Percentiles rank a stretch among this genome's conserved stretches.
These are phyloP conservation scores for Stemphylium vesicarium DNA, from an alignment of 2,329 filamentous ascomycete species.

Conservation along the genomic window DNA sequence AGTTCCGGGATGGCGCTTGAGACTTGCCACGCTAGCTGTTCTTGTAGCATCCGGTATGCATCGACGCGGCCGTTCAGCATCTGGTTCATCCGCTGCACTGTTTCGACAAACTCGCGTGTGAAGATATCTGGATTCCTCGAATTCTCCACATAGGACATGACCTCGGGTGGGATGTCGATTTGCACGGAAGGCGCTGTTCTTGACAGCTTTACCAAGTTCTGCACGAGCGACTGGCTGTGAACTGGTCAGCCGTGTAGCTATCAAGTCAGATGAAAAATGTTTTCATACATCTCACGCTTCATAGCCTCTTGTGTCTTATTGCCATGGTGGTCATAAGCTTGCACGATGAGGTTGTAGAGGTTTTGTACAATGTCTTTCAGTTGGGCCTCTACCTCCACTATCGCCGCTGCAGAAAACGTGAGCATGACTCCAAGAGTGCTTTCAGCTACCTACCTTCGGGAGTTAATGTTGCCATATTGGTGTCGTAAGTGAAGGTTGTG, in stretches of 20 bases:
- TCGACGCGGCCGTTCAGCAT: constrained; percentile 66
- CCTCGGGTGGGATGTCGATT: constrained; percentile 65
- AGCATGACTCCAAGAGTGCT: not conserved
- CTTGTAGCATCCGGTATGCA: constrained; percentile 64
- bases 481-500: not conserved
- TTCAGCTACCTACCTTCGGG: constrained; percentile 7
- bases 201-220: constrained; percentile 61
- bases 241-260: constrained; percentile 1
- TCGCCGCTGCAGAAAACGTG: constrained; percentile 14
- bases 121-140: constrained; percentile 71
- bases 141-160: constrained; percentile 67
- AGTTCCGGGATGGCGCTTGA: constrained; percentile 64
- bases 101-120: constrained; percentile 69
- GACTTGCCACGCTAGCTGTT: constrained; percentile 65
- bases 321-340: constrained; percentile 66
- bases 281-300: constrained; percentile 61
- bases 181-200: constrained; percentile 56
- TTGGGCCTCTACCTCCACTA: constrained; percentile 53
- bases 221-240: constrained; percentile 57
- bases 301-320: constrained; percentile 63
- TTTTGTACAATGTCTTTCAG: constrained; percentile 67
- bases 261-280: too few relatives aligned
- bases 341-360: constrained; percentile 65
- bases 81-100: constrained; percentile 67
- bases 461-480: constrained; percentile 14